Evolutionary conservation across 2,329 filamentous ascomycete genomes (phyloP).

Genomic region (Dactylellina drechsleri): DNA sequence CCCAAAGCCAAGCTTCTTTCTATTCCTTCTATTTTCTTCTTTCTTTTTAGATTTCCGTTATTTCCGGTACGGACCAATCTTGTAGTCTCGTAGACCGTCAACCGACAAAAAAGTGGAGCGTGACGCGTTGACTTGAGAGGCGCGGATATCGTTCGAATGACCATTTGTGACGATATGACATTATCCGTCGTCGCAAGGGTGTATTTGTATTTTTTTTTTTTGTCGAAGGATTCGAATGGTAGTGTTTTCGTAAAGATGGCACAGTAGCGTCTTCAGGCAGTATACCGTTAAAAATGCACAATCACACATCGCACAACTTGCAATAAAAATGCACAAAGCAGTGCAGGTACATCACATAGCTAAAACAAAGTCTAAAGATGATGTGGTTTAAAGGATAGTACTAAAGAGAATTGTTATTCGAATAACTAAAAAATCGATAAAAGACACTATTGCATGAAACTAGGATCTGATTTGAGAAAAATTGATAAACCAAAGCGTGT

Average conservation of each 20-base stretch:
- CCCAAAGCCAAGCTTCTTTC: background rate
- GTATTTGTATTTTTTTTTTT: background rate
- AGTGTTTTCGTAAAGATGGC: background rate
- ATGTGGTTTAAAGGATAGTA: constrained; percentile 8
- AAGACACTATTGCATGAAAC: constrained; percentile 45
- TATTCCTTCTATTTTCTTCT: background rate
- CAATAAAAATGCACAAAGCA: too few relatives aligned
- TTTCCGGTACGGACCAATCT: background rate
- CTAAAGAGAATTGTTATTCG: constrained; percentile 4
- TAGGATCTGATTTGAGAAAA: background rate
- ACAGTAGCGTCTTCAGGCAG: background rate
- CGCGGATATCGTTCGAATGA: constrained; percentile 29
- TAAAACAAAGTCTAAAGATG: background rate
- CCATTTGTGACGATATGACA: constrained; percentile 18
- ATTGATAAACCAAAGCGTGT: background rate
- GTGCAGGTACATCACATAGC: too few relatives aligned
- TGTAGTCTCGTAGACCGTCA: background rate
- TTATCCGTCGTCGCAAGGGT: background rate
- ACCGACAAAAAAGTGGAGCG: constrained; percentile 22
- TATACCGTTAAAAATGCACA: background rate
- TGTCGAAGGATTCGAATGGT: background rate
- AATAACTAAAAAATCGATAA: constrained; percentile 14
- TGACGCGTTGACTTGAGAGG: constrained; percentile 45
- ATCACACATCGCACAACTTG: background rate
- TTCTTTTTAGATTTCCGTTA: background rate